phyloP scores from a whole-genome alignment of 73 alveolate species.

The Paramecium octaurelia region DNA sequence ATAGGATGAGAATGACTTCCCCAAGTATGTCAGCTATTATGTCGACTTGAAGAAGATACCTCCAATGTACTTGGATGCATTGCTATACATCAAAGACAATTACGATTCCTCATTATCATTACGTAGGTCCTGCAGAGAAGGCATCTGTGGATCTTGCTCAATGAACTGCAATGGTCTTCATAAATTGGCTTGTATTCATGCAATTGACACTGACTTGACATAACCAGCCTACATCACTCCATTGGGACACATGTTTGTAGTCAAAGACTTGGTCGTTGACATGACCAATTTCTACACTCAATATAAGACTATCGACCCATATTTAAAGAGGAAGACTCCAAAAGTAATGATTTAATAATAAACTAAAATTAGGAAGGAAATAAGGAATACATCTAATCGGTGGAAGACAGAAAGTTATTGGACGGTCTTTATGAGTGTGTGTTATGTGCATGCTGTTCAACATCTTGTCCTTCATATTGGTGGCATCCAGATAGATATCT shows the following conservation, averaged over 20 bases:
- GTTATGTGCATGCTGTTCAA: conserved; percentile 94
- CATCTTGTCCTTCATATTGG: conserved; percentile 98
- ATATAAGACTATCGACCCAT: conserved; percentile 95
- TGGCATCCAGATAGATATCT: conserved; percentile 97
- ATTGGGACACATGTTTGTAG: conserved; percentile 89
- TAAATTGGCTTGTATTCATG: conserved; percentile 91
- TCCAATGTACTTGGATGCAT: conserved; percentile 93
- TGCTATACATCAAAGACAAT: conserved; percentile 86
- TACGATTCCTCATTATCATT: conserved; percentile 93
- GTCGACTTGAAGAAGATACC: conserved; percentile 84
- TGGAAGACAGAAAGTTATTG: conserved; percentile 86
- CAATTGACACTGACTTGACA: conserved; percentile 64
- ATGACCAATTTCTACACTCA: conserved; percentile 96
- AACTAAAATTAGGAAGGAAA: conserved; percentile 67
- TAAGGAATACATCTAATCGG: conserved; percentile 87
- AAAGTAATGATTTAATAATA: conserved; percentile 58
- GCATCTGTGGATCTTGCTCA: conserved; percentile 98
- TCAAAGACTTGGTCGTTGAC: conserved; percentile 95
- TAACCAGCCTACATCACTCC: conserved; percentile 85
- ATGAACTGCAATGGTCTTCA: conserved; percentile 95
- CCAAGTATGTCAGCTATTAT: conserved; percentile 81
- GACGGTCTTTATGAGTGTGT: conserved; percentile 94
- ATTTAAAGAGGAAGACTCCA: conserved; percentile 91
- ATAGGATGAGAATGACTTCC: conserved; percentile 57
- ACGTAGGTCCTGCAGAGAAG: conserved; percentile 96